A percentile compares a stretch with the other conserved stretches of the same genome.
phyloP scores from a whole-genome alignment of 768 basidiomycete genomes.

The Guyanaporus albipodus region DNA sequence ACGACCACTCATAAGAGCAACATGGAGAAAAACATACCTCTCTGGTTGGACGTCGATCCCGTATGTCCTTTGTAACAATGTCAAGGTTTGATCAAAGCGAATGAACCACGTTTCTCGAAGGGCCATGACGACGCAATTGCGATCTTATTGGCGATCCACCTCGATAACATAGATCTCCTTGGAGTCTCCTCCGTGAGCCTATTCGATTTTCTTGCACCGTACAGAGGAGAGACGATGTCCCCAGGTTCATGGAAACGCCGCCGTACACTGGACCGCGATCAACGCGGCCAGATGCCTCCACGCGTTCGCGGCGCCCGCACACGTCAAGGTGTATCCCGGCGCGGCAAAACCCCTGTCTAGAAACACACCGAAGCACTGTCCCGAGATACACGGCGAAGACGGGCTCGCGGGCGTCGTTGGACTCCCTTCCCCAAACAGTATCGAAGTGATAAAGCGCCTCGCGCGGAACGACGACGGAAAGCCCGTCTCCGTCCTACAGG shows the following conservation, averaged over 20 bases:
- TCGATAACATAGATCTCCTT: conserved; percentile 59
- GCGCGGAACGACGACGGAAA: conserved; percentile 41
- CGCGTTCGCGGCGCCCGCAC: conserved; percentile 61
- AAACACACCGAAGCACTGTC: conserved; percentile 51
- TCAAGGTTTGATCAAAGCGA: not conserved
- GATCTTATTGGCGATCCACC: conserved; percentile 70
- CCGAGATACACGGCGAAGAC: conserved; percentile 78
- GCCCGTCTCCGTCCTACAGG: conserved; percentile 57
- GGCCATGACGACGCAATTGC: conserved; percentile 91
- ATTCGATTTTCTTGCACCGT: not conserved
- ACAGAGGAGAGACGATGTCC: too few relatives aligned
- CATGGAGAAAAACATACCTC: conserved; percentile 16
- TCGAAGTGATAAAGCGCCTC: conserved; percentile 48
- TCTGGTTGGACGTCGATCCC: conserved; percentile 70
- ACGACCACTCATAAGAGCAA: too few relatives aligned
- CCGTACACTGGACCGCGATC: conserved; percentile 51
- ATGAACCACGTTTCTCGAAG: conserved; percentile 33
- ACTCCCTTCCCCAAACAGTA: conserved; percentile 48
- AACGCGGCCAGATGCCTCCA: conserved; percentile 78
- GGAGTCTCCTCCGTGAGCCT: conserved; percentile 76
- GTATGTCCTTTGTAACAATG: too few relatives aligned
- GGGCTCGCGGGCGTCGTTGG: conserved; percentile 85
- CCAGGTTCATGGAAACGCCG: conserved; percentile 81
- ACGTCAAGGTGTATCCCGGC: conserved; percentile 65
- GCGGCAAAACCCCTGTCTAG: conserved; percentile 66